phyloP scores from a whole-genome alignment of 1,284 basidiomycete species.

The Stereum hirsutum region DNA sequence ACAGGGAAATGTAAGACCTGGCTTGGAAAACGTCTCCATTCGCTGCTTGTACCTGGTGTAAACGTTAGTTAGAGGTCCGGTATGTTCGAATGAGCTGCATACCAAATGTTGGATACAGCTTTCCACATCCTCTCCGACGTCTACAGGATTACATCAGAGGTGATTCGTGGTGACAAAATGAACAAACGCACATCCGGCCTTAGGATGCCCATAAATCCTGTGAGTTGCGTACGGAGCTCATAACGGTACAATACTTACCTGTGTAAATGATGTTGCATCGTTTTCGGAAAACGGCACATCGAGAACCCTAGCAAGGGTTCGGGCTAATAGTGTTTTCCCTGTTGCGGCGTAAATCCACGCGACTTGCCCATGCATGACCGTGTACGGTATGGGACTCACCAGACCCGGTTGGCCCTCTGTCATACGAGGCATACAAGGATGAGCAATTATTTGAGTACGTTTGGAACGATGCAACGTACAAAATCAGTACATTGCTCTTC shows the following conservation, averaged over 20 bases:
- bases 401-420: constrained; percentile 77
- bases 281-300: constrained; percentile 89
- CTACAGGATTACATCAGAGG: constrained; percentile 27
- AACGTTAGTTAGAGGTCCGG: too few relatives aligned
- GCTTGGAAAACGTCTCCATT: constrained; percentile 82
- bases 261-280: constrained; percentile 80
- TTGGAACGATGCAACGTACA: constrained; percentile 39
- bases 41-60: constrained; percentile 66
- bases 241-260: constrained; percentile 33
- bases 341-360: constrained; percentile 7
- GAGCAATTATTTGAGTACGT: not conserved
- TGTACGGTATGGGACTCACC: constrained; percentile 30
- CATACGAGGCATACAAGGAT: not conserved
- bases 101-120: constrained; percentile 80
- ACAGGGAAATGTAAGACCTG: constrained; percentile 30
- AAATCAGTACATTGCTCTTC: constrained; percentile 89
- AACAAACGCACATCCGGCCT: constrained; percentile 69
- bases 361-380: constrained; percentile 21
- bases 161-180: not conserved
- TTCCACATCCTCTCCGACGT: constrained; percentile 93
- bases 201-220: constrained; percentile 5
- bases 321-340: constrained; percentile 85
- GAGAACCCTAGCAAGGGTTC: constrained; percentile 77
- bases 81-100: constrained; percentile 16
- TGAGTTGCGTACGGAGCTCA: constrained; percentile 4